Evolutionary conservation across 306 rosid species (phyloP), one percentile per base, ranked within the genome.

Genomic region (Prunus davidiana): DNA sequence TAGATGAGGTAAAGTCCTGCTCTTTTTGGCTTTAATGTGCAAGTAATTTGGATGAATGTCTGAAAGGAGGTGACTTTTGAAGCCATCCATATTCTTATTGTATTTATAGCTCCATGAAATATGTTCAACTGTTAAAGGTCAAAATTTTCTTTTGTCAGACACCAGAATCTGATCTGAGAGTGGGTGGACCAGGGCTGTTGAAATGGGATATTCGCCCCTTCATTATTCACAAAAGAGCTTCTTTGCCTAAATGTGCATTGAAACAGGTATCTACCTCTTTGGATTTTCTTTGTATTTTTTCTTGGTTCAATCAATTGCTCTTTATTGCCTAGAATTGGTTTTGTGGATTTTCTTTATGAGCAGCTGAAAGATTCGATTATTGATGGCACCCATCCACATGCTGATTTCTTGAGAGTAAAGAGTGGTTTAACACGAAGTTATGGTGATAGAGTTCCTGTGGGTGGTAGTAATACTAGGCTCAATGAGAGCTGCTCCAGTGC

Each of bases 311-410:
- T 25, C 46, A 10, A 43, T 55, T 54, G 75, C 85, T 62, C 64
- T 68, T 80, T 51, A 60, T 55, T 28, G 43, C 65, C 65, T 66
- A 3, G 73, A 58, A 67, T 52, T 80, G 70, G 75, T n/a, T 67
- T 58, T 75, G 55, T 43, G 38, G 73, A 15, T 70, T 68, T 61
- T 67, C 50, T 52, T 71, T 56, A 32, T 69, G 51, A 84, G 68
- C 89, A 93, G 98, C 82, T 93, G 82, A 88, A 87, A 84, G 90
- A 84, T 69, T 77, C 91, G 27, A 80, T 93, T 72, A 78, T 85
- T 74, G 86, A 85, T 62, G 94, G 91, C 49, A 86, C 84, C 27
- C 88, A 81, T 76, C 88, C 89, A 12, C 77, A 75, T 83, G 74
- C 87, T 72, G 89, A 84, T 81, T 43, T 55, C 76, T 82, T 94